A percentile compares a stretch with the other conserved stretches of the same genome.
Evolutionary conservation across 495 filamentous ascomycete genomes (phyloP).

Genomic region (Podospora pseudopauciseta): DNA sequence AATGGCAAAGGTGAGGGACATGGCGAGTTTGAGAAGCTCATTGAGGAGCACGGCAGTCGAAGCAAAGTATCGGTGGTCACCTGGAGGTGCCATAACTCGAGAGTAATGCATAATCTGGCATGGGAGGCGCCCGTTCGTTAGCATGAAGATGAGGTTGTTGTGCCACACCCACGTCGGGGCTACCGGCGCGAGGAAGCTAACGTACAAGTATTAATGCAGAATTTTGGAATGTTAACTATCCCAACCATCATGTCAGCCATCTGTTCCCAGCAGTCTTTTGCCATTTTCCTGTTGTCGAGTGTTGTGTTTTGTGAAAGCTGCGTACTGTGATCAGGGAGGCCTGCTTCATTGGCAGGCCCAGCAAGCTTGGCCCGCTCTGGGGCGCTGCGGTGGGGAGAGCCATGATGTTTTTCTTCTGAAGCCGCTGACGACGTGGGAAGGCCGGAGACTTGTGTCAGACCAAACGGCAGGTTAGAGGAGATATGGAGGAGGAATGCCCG

Average conservation of each 20-base stretch:
- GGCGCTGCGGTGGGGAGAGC: slow-evolving; percentile 36
- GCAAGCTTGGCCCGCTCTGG: slow-evolving; percentile 41
- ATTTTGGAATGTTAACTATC: slow-evolving; percentile 74
- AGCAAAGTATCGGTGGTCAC: slow-evolving; percentile 81
- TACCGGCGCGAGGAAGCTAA: neutral
- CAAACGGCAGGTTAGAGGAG: neutral
- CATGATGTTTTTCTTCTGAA: slow-evolving; percentile 25
- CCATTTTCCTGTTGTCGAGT: neutral
- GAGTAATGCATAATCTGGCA: slow-evolving; percentile 85
- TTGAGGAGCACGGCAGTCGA: slow-evolving; percentile 94
- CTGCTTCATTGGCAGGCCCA: slow-evolving; percentile 72
- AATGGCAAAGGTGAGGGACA: slow-evolving; percentile 80
- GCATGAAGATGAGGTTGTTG: neutral
- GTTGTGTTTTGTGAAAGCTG: neutral
- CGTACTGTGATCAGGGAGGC: slow-evolving; percentile 73
- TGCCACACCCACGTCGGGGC: too few relatives aligned
- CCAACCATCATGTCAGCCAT: slow-evolving; percentile 18
- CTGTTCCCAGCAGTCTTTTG: slow-evolving; percentile 17
- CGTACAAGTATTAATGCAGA: slow-evolving; percentile 71
- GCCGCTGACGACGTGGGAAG: neutral
- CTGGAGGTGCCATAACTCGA: slow-evolving; percentile 77
- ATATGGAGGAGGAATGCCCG: neutral
- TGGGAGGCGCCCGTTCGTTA: neutral
- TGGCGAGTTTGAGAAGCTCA: slow-evolving; percentile 84
- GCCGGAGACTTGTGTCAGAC: neutral